These are phyloP conservation scores for Endocladia muricata DNA, from an alignment of 31 red algal species.

Conservation along the genomic window DNA sequence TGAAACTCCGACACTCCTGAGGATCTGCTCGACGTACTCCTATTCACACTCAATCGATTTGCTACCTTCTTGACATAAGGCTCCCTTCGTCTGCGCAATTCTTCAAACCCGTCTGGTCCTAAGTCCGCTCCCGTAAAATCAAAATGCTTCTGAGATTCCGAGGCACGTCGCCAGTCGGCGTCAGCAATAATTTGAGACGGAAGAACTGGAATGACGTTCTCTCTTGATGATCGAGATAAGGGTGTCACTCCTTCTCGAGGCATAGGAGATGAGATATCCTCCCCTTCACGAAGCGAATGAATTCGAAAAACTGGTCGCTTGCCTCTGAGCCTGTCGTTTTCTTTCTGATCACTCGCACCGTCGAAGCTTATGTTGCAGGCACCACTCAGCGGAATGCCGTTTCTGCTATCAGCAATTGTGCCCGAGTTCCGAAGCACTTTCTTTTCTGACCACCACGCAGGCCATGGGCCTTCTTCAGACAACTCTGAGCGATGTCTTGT, in stretches of 20 bases:
- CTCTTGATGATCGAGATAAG: not conserved
- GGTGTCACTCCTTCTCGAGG: not conserved
- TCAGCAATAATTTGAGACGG: conserved; percentile 2
- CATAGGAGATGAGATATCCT: not conserved
- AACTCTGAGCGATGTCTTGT: too few relatives aligned
- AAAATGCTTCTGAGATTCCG: too few relatives aligned
- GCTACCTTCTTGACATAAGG: conserved; percentile 58
- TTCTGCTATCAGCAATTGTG: too few relatives aligned
- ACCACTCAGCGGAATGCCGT: too few relatives aligned
- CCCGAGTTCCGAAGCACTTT: conserved; percentile 1
- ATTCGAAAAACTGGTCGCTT: not conserved
- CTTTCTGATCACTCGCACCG: too few relatives aligned
- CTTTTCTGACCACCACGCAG: conserved; percentile 4
- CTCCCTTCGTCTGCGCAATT: conserved; percentile 48
- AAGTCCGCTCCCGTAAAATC: too few relatives aligned
- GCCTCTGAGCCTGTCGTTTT: too few relatives aligned
- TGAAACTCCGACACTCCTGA: too few relatives aligned
- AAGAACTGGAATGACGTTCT: not conserved
- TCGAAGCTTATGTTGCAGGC: too few relatives aligned
- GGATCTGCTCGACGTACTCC: conserved; percentile 16
- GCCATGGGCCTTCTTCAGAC: conserved; percentile 30
- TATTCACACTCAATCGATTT: conserved; percentile 47
- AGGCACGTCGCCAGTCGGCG: not conserved
- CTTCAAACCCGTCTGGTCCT: conserved; percentile 38
- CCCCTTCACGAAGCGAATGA: not conserved